A percentile compares a stretch with the other conserved stretches of the same genome.
Evolutionary conservation across 2,329 filamentous ascomycete genomes (phyloP).

Genomic region (Cordyceps cicadae): DNA sequence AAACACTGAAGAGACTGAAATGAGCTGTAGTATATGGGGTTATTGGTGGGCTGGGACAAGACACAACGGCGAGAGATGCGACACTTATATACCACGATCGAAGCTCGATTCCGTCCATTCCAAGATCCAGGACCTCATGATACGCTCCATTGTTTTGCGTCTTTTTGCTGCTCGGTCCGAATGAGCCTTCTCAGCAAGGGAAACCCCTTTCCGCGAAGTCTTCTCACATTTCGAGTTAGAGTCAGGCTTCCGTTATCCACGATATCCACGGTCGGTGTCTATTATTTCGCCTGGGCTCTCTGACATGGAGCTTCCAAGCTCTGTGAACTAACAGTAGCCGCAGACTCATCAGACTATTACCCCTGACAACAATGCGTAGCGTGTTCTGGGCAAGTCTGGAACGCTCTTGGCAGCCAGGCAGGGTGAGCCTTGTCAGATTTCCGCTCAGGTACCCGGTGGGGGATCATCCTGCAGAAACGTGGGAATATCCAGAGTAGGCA

Average conservation of each 20-base stretch:
- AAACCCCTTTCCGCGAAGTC: background rate
- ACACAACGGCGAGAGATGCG: background rate
- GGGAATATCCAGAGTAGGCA: background rate
- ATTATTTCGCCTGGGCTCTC: background rate
- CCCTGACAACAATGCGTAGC: background rate
- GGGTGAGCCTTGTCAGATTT: background rate
- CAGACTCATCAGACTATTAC: background rate
- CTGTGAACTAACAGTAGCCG: background rate
- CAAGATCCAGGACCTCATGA: background rate
- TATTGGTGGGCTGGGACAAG: background rate
- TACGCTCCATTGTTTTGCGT: background rate
- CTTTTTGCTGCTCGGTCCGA: background rate
- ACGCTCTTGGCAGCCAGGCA: background rate
- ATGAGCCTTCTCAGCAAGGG: background rate
- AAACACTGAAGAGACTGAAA: slow-evolving; percentile 5
- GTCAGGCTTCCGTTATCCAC: too few relatives aligned
- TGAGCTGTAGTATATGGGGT: background rate
- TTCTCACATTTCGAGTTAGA: background rate
- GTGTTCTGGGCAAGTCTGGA: background rate
- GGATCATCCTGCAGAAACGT: background rate
- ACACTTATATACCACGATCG: background rate
- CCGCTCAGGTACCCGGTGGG: background rate
- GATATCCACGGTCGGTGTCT: background rate
- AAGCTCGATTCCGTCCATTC: background rate
- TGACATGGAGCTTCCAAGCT: background rate